These are phyloP conservation scores for Penicillium desertorum DNA, from an alignment of 495 filamentous ascomycete genomes.

Conservation along the genomic window DNA sequence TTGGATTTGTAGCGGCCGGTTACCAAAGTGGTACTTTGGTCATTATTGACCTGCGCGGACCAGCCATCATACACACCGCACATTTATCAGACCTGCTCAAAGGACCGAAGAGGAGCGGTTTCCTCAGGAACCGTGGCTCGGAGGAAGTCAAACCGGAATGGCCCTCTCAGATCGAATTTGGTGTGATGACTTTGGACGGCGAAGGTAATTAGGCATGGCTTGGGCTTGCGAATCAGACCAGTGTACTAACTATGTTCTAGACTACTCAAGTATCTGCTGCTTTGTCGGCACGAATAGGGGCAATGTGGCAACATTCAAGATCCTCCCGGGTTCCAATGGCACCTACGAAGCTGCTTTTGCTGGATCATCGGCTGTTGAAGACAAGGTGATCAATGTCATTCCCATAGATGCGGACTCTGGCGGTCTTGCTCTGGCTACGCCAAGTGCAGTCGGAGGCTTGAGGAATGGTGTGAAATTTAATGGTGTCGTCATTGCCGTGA, in stretches of 20 bases:
- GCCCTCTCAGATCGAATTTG: constrained; percentile 80
- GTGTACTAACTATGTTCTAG: constrained; percentile 37
- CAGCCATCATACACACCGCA: constrained; percentile 76
- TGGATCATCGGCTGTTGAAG: constrained; percentile 65
- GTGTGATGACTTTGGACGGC: constrained; percentile 86
- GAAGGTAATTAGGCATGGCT: constrained; percentile 53
- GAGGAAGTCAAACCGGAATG: constrained; percentile 60
- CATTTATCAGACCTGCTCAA: constrained; percentile 66
- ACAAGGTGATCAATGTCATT: constrained; percentile 69
- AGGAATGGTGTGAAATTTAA: constrained; percentile 68
- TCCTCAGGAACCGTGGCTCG: constrained; percentile 53
- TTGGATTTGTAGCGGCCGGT: constrained; percentile 87
- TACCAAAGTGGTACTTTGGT: constrained; percentile 76
- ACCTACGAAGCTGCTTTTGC: constrained; percentile 71
- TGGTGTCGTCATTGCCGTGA: constrained; percentile 69
- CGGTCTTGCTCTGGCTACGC: constrained; percentile 70
- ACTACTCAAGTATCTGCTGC: constrained; percentile 89
- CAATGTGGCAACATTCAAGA: constrained; percentile 81
- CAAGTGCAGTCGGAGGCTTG: constrained; percentile 65
- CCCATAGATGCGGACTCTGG: constrained; percentile 80
- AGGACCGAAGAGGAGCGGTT: constrained; percentile 65
- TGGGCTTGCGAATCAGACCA: not conserved
- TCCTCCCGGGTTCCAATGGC: constrained; percentile 69
- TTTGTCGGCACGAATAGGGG: constrained; percentile 88
- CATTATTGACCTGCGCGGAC: constrained; percentile 85